These are phyloP conservation scores for Epichloe uncinata DNA, from an alignment of 2,329 filamentous ascomycete genomes.

Conservation along the genomic window DNA sequence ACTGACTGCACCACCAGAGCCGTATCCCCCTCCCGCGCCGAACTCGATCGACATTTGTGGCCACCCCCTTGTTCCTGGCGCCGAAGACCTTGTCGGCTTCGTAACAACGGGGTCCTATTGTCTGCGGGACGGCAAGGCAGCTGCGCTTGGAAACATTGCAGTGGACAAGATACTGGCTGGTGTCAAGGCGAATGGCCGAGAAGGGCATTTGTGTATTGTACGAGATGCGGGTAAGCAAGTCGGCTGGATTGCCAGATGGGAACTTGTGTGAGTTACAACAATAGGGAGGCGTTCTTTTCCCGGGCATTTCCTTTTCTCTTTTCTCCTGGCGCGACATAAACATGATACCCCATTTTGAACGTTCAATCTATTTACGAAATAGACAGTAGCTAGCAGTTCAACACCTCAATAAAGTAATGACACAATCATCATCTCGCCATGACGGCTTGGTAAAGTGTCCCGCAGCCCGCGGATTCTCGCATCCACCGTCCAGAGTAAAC, in stretches of 20 bases:
- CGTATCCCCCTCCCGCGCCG: constrained; percentile 20
- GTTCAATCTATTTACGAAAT: too few species aligned
- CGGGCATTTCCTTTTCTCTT: neutral
- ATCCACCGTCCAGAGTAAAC: too few species aligned
- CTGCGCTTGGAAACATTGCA: constrained; percentile 60
- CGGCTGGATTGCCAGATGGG: constrained; percentile 71
- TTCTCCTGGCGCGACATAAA: neutral
- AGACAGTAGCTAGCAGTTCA: too few species aligned
- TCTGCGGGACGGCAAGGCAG: constrained; percentile 60
- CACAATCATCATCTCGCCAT: too few species aligned
- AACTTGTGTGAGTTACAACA: constrained; percentile 34
- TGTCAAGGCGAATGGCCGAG: constrained; percentile 19
- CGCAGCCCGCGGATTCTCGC: too few species aligned
- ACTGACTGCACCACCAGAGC: constrained; percentile 26
- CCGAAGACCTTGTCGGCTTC: constrained; percentile 73
- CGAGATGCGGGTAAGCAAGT: constrained; percentile 66
- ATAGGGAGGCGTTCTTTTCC: too few species aligned
- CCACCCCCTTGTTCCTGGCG: constrained; percentile 59
- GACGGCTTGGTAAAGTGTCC: too few species aligned
- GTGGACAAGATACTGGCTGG: constrained; percentile 39
- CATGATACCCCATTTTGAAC: neutral
- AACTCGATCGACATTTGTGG: constrained; percentile 28
- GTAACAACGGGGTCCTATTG: constrained; percentile 79
- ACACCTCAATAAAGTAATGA: too few species aligned
- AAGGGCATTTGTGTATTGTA: constrained; percentile 58